Base-by-base conservation (phyloP, 352 stramenopile genomes). In the Globisporangium solare region DNA sequence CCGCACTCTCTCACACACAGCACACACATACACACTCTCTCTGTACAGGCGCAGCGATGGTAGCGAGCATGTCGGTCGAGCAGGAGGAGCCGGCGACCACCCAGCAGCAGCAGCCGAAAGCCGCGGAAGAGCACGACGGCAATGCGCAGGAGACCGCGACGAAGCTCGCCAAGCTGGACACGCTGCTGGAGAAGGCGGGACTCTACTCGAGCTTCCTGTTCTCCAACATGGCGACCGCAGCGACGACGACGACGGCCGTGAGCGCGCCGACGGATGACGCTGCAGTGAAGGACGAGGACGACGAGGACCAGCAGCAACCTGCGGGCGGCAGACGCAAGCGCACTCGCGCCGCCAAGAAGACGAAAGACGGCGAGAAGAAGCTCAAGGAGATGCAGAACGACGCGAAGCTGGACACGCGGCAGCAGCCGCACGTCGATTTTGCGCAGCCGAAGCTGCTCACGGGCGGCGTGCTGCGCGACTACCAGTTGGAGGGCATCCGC, bases 401-500 rank as follows among this genome's bases (percentile, higher is more conserved):
- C 53, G 47, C 67, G 20, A 68, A 68, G 35, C 61, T 85, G 47
- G 65, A 81, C 54, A 79, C 68, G 31, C 71, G 54, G 8, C 63
- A 83, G 46, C 66, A 68, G 47, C 53, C 68, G 31, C 70, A 76
- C 37, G 61, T 67, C 43, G 55, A 74, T 13, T 89, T 94, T 52
- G 52, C 67, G 58, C 87, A 97, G 64, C 88, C 89, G 7, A 66
- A 58, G 51, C 59, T 93, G 49, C 71, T 97, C 50, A 82, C 76
- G 22, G 88, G 88, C 24, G 89, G 89, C 31, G 80, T 55, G 32
- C 60, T 97, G 58, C 97, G 97, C 50, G 76, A 91, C 63, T 99
- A 99, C 76, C 96, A 99, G 71, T 67, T 98, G 42, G 95, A 98
- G 58, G 96, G 96, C 57, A 94, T 99, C 54, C 83, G 89, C 50